Conservation (phyloP, 2,329 filamentous ascomycete species). For the Botrytis elliptica region DNA sequence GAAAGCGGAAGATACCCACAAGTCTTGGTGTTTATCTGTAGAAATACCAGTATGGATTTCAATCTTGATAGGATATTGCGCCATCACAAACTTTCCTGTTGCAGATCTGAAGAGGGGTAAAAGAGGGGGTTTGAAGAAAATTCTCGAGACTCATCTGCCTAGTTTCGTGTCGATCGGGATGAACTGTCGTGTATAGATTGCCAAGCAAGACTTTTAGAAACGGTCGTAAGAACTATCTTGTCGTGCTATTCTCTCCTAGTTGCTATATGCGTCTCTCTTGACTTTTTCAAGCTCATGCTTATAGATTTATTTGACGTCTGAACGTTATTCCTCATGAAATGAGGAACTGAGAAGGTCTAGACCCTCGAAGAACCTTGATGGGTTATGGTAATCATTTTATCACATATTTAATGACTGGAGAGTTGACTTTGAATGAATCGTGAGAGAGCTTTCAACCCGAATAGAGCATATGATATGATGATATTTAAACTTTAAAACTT, state of each 20-base stretch:
- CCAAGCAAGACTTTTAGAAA: not conserved
- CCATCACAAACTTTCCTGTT: not conserved
- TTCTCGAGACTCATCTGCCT: not conserved
- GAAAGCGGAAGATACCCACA: not conserved
- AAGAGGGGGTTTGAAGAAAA: not conserved
- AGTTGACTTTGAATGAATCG: not conserved
- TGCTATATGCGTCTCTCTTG: not conserved
- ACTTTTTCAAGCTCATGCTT: not conserved
- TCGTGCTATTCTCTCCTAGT: not conserved
- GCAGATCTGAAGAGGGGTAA: constrained; percentile 2
- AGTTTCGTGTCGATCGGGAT: not conserved
- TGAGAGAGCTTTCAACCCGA: not conserved
- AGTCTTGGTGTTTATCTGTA: not conserved
- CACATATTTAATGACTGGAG: not conserved
- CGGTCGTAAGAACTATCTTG: not conserved
- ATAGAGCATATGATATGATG: not conserved
- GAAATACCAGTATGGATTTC: not conserved
- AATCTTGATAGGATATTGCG: not conserved
- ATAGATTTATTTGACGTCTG: not conserved
- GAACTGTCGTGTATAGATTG: not conserved
- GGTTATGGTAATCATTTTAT: not conserved
- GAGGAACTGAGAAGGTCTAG: not conserved
- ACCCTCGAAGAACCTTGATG: not conserved
- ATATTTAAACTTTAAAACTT: not conserved
- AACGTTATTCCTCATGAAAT: not conserved